Evolutionary conservation across 306 rosid species (phyloP).

Genomic region (Prunus dulcis): DNA sequence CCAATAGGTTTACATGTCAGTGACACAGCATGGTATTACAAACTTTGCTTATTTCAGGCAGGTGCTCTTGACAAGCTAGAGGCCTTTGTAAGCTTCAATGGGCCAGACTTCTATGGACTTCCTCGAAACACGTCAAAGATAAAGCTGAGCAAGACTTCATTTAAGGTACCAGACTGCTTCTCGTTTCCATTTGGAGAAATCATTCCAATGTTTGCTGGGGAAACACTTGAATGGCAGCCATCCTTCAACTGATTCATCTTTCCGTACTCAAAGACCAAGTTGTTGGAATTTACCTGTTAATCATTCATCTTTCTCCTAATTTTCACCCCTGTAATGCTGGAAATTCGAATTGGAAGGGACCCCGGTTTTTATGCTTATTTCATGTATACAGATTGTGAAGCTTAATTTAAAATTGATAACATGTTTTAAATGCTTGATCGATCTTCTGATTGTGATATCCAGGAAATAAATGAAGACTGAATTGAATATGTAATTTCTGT

Average conservation of each 20-base stretch:
- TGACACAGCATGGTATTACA: too few relatives aligned
- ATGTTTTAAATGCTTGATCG: not conserved
- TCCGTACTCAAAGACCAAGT: not conserved
- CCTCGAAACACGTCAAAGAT: slow-evolving; percentile 72
- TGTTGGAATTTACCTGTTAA: not conserved
- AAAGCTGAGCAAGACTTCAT: slow-evolving; percentile 57
- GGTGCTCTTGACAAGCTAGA: slow-evolving; percentile 87
- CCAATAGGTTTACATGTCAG: not conserved
- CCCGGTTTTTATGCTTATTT: not conserved
- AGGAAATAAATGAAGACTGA: not conserved
- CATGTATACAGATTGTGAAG: not conserved
- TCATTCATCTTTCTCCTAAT: not conserved
- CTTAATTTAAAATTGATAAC: not conserved
- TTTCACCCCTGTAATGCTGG: not conserved
- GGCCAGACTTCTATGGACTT: slow-evolving; percentile 95
- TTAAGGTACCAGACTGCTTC: slow-evolving; percentile 67
- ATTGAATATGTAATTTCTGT: not conserved
- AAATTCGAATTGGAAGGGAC: not conserved
- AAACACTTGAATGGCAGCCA: slow-evolving; percentile 79
- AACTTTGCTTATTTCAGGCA: slow-evolving; percentile 40
- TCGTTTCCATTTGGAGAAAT: slow-evolving; percentile 76
- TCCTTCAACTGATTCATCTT: slow-evolving; percentile 29
- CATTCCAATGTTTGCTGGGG: slow-evolving; percentile 78
- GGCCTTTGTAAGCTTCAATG: slow-evolving; percentile 91
- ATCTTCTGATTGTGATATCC: not conserved